Conservation (phyloP, 2,329 filamentous ascomycete genomes). For the Penicillium digitatum region DNA sequence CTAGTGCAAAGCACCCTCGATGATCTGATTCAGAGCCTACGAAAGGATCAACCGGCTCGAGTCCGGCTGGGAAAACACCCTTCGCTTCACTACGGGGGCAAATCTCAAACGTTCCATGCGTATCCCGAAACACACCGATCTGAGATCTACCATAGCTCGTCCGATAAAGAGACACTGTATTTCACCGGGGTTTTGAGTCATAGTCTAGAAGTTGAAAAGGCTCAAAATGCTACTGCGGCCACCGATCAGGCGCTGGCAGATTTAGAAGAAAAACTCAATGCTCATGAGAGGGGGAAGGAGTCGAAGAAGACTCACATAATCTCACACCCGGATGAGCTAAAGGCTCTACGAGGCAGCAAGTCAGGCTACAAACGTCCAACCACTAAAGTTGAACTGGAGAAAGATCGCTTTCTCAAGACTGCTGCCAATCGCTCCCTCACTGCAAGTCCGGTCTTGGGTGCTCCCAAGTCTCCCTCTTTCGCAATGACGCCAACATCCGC, state of each 20-base stretch:
- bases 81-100: conserved; percentile 56
- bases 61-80: conserved; percentile 49
- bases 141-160: conserved; percentile 53
- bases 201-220: conserved; percentile 53
- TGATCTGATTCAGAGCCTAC: conserved; percentile 45
- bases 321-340: conserved; percentile 36
- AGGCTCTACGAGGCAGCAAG: conserved; percentile 34
- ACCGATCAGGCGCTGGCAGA: conserved; percentile 58
- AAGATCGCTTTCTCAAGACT: conserved; percentile 41
- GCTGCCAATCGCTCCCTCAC: conserved; percentile 39
- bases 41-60: conserved; percentile 42
- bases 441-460: conserved; percentile 41
- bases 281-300: conserved; percentile 58
- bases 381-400: conserved; percentile 40
- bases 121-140: conserved; percentile 52
- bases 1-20: conserved; percentile 44
- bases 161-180: conserved; percentile 47
- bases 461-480: conserved; percentile 36
- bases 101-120: conserved; percentile 53
- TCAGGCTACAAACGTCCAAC: conserved; percentile 32
- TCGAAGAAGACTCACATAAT: conserved; percentile 52
- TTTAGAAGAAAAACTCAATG: conserved; percentile 57
- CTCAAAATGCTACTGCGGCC: conserved; percentile 52
- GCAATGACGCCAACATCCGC: conserved; percentile 44
- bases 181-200: conserved; percentile 58